Base-by-base conservation (phyloP, 2,329 filamentous ascomycete genomes). In the Pestalotiopsis sp. region DNA sequence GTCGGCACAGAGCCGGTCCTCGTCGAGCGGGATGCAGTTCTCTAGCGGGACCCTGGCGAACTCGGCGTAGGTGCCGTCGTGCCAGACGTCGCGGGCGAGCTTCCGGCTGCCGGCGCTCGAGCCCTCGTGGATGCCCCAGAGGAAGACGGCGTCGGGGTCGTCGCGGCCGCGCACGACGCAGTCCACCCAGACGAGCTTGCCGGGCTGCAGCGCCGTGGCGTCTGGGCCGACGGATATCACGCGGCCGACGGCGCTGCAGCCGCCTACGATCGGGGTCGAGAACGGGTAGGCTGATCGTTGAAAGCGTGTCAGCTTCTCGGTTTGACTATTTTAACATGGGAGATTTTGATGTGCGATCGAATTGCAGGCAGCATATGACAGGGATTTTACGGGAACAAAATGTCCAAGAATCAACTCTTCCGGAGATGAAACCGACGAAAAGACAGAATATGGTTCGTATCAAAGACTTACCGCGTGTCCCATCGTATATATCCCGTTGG, bases 401-500 rank as follows among this genome's bases (percentile, higher is more conserved):
- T 25, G 25, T 3, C 25, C 25, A 3, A 25, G 4, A 25, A 4
- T 25, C 25, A 25, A 25, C 25, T 25, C 25, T 25, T 25, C 25
- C 25, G 25, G 4, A 25, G 25, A 25, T 25, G 3, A 25, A 25
- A 25, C 3, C 3, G 25, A 25, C 25, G 3, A 25, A 25, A 25
- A 25, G 25, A 25, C 25, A 25, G 25, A 25, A 25, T 25, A 25
- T 25, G 25, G 4, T 25, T 31, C 27, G 27, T 31, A 7, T 31
- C 6, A 31, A 6, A 31, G 1, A 31, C 27, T 36, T 36, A 36
- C 31, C 31, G 7, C 79, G 79, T 1, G 69, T 73, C 25, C 82
- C 82, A 58, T 77, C 77, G 75, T 82, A 82, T 62, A 86, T 74
- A 2, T 82, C 80, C 36, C 76, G 70, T 13, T 74, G 72, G 73